Conservation (phyloP, 768 basidiomycete genomes). For the Strobilomyces confusus region DNA sequence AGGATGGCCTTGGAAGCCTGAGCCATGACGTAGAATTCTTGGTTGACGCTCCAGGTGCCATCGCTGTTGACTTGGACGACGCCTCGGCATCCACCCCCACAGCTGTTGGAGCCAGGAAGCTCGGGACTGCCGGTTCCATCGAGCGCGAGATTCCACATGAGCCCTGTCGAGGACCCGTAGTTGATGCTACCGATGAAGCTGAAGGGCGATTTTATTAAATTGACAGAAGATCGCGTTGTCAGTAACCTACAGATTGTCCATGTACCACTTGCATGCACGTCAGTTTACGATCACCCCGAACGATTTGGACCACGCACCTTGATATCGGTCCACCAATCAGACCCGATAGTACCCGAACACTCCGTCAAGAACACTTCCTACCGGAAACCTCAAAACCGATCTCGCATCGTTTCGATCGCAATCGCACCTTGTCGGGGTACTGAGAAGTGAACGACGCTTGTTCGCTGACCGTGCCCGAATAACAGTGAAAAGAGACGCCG, state of each 20-base stretch:
- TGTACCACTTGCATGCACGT: slow-evolving; percentile 50
- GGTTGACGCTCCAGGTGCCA: slow-evolving; percentile 61
- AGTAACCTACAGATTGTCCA: slow-evolving; percentile 54
- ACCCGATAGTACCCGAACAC: slow-evolving; percentile 60
- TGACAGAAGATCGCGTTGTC: slow-evolving; percentile 18
- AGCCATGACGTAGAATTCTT: slow-evolving; percentile 76
- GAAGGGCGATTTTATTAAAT: slow-evolving; percentile 8
- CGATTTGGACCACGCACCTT: slow-evolving; percentile 42
- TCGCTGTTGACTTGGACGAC: slow-evolving; percentile 64
- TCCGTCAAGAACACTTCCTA: slow-evolving; percentile 50
- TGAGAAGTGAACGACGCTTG: slow-evolving; percentile 55
- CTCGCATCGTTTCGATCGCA: neutral
- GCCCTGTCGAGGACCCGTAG: slow-evolving; percentile 37
- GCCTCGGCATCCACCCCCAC: slow-evolving; percentile 61
- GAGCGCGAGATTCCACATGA: slow-evolving; percentile 77
- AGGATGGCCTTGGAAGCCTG: slow-evolving; percentile 71
- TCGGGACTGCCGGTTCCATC: slow-evolving; percentile 61
- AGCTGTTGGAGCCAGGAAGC: slow-evolving; percentile 61
- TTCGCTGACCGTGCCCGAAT: slow-evolving; percentile 48
- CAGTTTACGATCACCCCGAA: neutral
- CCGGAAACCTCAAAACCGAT: neutral
- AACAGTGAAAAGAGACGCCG: slow-evolving; percentile 74
- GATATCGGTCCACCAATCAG: slow-evolving; percentile 79
- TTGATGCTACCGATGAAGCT: slow-evolving; percentile 39
- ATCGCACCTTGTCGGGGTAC: slow-evolving; percentile 48